These are phyloP conservation scores for Quercus phellos DNA, from an alignment of 331 rosid genomes.

Conservation along the genomic window DNA sequence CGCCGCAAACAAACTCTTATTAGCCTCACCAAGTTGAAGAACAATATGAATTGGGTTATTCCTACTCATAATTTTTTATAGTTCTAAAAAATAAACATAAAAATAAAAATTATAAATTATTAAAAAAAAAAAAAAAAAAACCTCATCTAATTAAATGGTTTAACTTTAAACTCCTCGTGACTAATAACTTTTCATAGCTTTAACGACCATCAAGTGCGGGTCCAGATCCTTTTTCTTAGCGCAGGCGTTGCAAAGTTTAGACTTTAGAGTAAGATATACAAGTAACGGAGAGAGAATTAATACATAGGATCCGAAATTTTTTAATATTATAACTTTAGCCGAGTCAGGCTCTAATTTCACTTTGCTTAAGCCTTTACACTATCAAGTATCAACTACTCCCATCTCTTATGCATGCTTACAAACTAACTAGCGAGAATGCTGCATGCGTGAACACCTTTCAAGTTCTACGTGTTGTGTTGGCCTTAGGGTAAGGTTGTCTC, in stretches of 20 bases:
- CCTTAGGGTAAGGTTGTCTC: background rate
- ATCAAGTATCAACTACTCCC: background rate
- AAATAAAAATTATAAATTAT: too few relatives aligned
- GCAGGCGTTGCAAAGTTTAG: background rate
- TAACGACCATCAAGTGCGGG: background rate
- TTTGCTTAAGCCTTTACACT: background rate
- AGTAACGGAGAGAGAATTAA: background rate
- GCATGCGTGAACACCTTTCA: conserved; percentile 32
- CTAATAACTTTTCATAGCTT: background rate
- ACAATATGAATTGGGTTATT: too few relatives aligned
- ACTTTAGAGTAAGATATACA: conserved; percentile 5
- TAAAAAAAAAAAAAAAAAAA: background rate
- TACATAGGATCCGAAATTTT: background rate
- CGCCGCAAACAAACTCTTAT: too few relatives aligned
- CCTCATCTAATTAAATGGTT: background rate
- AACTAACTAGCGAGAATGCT: conserved; percentile 46
- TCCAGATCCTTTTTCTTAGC: conserved; percentile 2
- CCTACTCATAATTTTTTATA: background rate
- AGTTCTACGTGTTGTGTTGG: conserved; percentile 10
- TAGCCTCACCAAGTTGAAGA: too few relatives aligned
- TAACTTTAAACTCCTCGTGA: background rate
- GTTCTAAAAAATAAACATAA: background rate
- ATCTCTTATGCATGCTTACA: background rate
- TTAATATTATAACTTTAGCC: background rate
- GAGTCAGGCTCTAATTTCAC: background rate